phyloP scores from a whole-genome alignment of 495 filamentous ascomycete genomes.

The Lineolata rhizophorae region DNA sequence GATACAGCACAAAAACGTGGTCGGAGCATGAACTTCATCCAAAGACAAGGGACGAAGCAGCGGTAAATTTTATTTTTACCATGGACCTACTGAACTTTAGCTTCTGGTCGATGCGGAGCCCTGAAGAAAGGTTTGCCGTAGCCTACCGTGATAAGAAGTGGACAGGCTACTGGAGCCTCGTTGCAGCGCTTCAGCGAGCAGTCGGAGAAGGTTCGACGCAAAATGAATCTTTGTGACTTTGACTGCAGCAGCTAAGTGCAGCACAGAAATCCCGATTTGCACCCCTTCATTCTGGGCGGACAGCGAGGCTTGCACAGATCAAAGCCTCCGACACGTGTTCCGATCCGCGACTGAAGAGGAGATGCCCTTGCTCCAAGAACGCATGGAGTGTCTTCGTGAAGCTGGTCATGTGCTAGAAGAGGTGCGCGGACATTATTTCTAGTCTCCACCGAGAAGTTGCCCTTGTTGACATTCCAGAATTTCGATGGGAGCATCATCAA shows the following conservation, averaged over 20 bases:
- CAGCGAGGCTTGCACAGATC: slow-evolving; percentile 52
- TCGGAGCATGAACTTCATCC: slow-evolving; percentile 81
- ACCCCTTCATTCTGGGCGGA: slow-evolving; percentile 71
- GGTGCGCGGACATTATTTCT: slow-evolving; percentile 26
- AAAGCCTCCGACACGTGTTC: slow-evolving; percentile 55
- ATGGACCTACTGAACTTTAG: slow-evolving; percentile 95
- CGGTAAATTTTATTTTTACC: slow-evolving; percentile 79
- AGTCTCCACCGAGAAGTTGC: not conserved
- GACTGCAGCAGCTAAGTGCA: not conserved
- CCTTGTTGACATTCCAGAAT: slow-evolving; percentile 30
- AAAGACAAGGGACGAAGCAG: slow-evolving; percentile 47
- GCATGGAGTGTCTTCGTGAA: slow-evolving; percentile 61
- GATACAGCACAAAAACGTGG: slow-evolving; percentile 71
- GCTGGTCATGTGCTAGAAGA: slow-evolving; percentile 66
- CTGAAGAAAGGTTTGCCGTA: slow-evolving; percentile 38
- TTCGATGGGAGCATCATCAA: slow-evolving; percentile 57
- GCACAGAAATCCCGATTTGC: slow-evolving; percentile 66
- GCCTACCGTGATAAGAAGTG: slow-evolving; percentile 59
- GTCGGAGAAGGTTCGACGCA: slow-evolving; percentile 55
- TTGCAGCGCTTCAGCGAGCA: slow-evolving; percentile 67
- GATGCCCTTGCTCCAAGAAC: slow-evolving; percentile 64
- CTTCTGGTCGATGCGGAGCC: slow-evolving; percentile 59
- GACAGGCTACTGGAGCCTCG: slow-evolving; percentile 92
- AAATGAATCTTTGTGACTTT: not conserved
- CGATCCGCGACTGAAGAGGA: slow-evolving; percentile 67